Conservation (phyloP, 768 basidiomycete genomes). For the Suillus tomentosus region DNA sequence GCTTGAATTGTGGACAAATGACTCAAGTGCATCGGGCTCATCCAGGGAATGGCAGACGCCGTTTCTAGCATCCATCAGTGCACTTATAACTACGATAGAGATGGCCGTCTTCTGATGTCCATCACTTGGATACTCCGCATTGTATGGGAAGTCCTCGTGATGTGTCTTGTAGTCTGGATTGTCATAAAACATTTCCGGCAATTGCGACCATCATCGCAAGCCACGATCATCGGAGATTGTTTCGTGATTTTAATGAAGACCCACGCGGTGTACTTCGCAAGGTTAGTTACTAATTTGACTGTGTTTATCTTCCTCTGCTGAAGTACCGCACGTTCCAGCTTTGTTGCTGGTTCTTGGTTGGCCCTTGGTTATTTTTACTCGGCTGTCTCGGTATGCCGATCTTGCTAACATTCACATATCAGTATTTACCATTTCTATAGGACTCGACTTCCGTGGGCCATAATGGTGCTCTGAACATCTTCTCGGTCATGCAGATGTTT, state of each 20-base stretch:
- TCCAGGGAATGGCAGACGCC: not conserved
- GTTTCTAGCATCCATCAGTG: not conserved
- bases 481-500: slow-evolving; percentile 1
- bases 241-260: not conserved
- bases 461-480: not conserved
- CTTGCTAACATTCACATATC: not conserved
- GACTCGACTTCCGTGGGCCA: not conserved
- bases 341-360: not conserved
- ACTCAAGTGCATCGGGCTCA: not conserved
- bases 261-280: not conserved
- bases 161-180: slow-evolving; percentile 1
- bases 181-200: not conserved
- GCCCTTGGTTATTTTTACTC: not conserved
- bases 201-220: not conserved
- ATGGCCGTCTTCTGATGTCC: not conserved
- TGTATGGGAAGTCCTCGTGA: not conserved
- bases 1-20: not conserved
- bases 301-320: not conserved
- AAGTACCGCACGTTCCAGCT: not conserved
- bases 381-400: not conserved
- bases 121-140: slow-evolving; percentile 1
- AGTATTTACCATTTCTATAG: not conserved
- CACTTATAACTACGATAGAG: not conserved
- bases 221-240: not conserved
- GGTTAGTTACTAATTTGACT: not conserved